Base-by-base conservation (phyloP, 2,329 filamentous ascomycete genomes). In the Clonostachys byssicola region DNA sequence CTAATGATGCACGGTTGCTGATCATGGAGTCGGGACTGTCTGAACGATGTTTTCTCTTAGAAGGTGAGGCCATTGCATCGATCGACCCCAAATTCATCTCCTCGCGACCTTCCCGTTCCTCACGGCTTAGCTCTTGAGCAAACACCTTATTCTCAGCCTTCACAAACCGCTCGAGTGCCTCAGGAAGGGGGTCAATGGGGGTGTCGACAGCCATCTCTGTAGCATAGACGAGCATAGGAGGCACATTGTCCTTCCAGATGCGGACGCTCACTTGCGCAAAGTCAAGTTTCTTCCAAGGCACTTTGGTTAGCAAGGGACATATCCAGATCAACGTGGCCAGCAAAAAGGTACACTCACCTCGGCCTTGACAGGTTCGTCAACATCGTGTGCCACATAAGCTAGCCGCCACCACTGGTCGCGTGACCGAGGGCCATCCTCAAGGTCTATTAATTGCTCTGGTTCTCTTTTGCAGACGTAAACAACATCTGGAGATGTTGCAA, bases 391-490 rank as follows among this genome's bases (percentile, higher is more conserved):
- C 61, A 55, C 12, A 64, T 56, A 18, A 60, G 57, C 51, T 73
- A 81, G 62, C 52, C 71, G 72, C 78, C 78, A 82, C 78, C 78
- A 82, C 55, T 80, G 77, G 45, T 80, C 76, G 14, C 51, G 52
- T 5, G 57, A 49, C 18, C 55, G 52, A 4, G 62, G 45, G 5
- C 52, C 49, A 34, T 64, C 67, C 2, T 61, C 66, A n/a, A 73
- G 43, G 14, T 75, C 70, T 44, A 73, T 70, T 34, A 73, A 55
- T 44, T 72, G 64, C 5, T 60, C 58, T 46, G 70, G 68, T 14
- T 64, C 56, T 36, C 71, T 65, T 48, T 66, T 67, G 53, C 77
- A 79, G 34, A 81, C 62, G 52, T 78, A 82, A 10, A 75, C 66
- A 2, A 77, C 60, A 44, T 74, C 70, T 12, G 64, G 61, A 1